Percentiles rank a stretch among this genome's conserved stretches.
Evolutionary conservation across 225 moss, liverwort and hornwort species (phyloP).

Genomic region (Thuidium tamariscinum): DNA sequence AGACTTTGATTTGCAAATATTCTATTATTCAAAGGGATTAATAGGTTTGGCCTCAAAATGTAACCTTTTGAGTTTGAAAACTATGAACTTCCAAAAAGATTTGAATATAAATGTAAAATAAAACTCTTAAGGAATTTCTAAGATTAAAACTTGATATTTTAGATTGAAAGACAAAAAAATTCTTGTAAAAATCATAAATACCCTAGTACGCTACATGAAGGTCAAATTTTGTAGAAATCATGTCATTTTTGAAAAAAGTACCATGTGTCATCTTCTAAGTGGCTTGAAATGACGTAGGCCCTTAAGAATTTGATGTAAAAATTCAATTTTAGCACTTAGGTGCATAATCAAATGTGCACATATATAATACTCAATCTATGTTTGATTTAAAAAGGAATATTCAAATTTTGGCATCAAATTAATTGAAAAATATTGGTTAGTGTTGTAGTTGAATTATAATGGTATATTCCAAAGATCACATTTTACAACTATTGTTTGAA

Average conservation of each 20-base stretch:
- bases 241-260: too few relatives aligned
- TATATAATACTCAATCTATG: neutral
- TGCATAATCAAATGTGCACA: too few relatives aligned
- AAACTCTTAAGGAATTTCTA: too few relatives aligned
- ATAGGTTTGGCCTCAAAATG: fast-evolving
- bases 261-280: too few relatives aligned
- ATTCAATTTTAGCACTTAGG: too few relatives aligned
- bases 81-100: fast-evolving
- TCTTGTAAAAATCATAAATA: neutral
- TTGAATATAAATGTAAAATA: too few relatives aligned
- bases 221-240: too few relatives aligned
- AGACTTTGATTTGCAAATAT: neutral
- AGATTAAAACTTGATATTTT: too few relatives aligned
- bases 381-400: fast-evolving
- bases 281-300: too few relatives aligned
- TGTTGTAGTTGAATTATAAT: fast-evolving
- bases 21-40: neutral
- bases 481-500: neutral
- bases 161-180: neutral
- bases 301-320: too few relatives aligned
- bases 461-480: neutral
- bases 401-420: neutral
- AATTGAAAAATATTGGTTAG: neutral
- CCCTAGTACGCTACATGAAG: too few relatives aligned
- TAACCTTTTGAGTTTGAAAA: neutral